These are phyloP conservation scores for Silene noctiflora DNA, from an alignment of 179 eudicot species.

Conservation along the genomic window DNA sequence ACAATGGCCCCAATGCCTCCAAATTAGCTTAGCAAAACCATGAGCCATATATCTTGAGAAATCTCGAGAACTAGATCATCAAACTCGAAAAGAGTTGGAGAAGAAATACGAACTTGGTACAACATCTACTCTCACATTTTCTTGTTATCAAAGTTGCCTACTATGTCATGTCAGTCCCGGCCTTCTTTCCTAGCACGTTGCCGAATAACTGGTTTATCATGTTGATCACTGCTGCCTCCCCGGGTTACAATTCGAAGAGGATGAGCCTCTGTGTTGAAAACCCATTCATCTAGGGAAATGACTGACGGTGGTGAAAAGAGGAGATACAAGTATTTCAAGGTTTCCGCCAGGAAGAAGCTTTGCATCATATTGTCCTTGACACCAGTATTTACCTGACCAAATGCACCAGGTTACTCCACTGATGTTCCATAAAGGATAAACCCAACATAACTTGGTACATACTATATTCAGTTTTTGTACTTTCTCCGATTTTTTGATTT, in stretches of 20 bases:
- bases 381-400: conserved; percentile 80
- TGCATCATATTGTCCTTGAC: conserved; percentile 99
- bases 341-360: conserved; percentile 98
- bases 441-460: not conserved
- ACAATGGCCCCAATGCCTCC: conserved; percentile 1
- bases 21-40: not conserved
- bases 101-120: conserved; percentile 16
- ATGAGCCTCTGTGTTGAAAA: conserved; percentile 98
- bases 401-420: not conserved
- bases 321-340: conserved; percentile 93
- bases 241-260: conserved; percentile 74
- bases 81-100: conserved; percentile 12
- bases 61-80: conserved; percentile 3
- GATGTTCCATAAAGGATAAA: not conserved
- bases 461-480: not conserved
- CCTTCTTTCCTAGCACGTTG: conserved; percentile 74
- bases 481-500: not conserved
- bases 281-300: conserved; percentile 93
- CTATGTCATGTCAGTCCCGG: conserved; percentile 31
- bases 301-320: conserved; percentile 86
- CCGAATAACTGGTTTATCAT: conserved; percentile 38
- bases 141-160: conserved; percentile 19
- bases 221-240: conserved; percentile 27
- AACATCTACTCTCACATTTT: conserved; percentile 19
- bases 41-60: conserved; percentile 10